Conservation (phyloP, 2,329 filamentous ascomycete species). For the Venturia nashicola region DNA sequence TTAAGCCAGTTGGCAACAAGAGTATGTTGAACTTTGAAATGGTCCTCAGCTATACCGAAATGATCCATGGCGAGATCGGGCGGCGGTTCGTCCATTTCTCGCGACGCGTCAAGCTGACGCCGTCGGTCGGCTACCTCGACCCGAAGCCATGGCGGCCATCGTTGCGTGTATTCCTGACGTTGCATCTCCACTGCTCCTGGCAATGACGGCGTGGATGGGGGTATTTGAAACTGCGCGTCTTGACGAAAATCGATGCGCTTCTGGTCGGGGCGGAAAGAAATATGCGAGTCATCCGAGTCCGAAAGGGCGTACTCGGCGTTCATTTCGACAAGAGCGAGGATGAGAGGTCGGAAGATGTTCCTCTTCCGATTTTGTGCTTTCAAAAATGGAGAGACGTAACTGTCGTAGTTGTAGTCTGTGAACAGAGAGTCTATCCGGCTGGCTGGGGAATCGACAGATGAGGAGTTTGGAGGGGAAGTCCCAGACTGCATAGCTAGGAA, state of each 20-base stretch:
- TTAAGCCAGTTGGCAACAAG: constrained; percentile 4
- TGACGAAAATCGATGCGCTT: not conserved
- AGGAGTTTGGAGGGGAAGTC: not conserved
- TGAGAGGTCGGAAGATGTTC: not conserved
- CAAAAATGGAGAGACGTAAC: not conserved
- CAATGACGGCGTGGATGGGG: not conserved
- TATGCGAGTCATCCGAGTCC: not conserved
- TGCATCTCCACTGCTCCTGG: not conserved
- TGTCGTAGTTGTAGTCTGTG: not conserved
- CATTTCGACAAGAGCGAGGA: not conserved
- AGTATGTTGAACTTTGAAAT: not conserved
- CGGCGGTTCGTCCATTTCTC: constrained; percentile 1
- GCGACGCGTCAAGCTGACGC: constrained; percentile 5
- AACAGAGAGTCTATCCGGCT: not conserved
- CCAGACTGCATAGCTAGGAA: not conserved
- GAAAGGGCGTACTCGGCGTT: not conserved
- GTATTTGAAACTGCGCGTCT: not conserved
- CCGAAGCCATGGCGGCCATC: constrained; percentile 7
- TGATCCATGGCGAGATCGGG: not conserved
- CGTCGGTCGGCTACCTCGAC: constrained; percentile 4
- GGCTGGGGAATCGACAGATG: not conserved
- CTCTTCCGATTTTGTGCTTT: not conserved
- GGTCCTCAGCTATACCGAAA: constrained; percentile 1
- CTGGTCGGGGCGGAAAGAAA: not conserved
- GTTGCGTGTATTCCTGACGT: not conserved